Percentiles rank a stretch among this genome's conserved stretches.
Conservation (phyloP, 208 protist genomes). For the Crithidia expoeki region DNA sequence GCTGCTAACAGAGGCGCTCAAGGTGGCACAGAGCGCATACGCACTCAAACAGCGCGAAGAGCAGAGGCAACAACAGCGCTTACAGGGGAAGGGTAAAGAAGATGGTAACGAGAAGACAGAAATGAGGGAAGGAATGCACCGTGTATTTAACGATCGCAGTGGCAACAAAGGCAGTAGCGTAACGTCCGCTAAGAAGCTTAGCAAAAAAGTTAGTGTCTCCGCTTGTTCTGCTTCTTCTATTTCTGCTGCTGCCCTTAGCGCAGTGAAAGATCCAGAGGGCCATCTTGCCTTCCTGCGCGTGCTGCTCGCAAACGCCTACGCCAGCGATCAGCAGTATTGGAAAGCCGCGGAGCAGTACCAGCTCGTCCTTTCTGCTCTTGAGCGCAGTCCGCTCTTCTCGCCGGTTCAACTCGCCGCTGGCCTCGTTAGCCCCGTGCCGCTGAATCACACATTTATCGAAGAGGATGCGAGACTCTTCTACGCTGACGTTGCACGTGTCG, state of each 20-base stretch:
- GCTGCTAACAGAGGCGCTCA: conserved; percentile 52
- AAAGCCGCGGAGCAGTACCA: conserved; percentile 65
- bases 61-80: background rate
- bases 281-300: conserved; percentile 51
- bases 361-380: conserved; percentile 34
- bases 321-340: conserved; percentile 65
- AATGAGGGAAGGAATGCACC: no score
- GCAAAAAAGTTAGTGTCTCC: no score
- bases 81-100: no score
- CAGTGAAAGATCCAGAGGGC: conserved; percentile 14
- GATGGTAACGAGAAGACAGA: no score
- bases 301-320: conserved; percentile 74
- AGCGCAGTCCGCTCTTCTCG: conserved; percentile 46
- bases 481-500: conserved; percentile 35
- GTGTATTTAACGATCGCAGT: no score
- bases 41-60: conserved; percentile 9
- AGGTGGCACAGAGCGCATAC: conserved; percentile 28
- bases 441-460: conserved; percentile 47
- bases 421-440: conserved; percentile 25
- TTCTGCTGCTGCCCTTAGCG: background rate
- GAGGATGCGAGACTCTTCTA: conserved; percentile 71
- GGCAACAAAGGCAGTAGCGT: no score
- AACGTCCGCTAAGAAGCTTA: no score
- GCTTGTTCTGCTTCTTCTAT: background rate
- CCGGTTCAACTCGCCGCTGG: conserved; percentile 63